Percentiles rank a stretch among this genome's conserved stretches.
phyloP scores from a whole-genome alignment of 106 monocot genomes.

The Iris macrosiphon region DNA sequence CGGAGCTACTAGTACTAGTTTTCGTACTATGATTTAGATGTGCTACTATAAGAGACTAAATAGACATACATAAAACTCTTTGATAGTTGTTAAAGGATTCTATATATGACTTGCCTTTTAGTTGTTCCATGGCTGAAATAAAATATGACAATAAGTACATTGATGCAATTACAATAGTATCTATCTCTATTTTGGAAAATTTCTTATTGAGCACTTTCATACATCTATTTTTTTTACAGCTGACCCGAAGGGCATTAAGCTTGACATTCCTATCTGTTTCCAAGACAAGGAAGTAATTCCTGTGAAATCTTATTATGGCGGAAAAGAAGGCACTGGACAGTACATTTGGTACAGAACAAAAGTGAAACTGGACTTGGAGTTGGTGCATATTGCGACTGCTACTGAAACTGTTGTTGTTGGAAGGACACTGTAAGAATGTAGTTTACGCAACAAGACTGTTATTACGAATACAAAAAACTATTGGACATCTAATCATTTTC shows the following conservation, averaged over 20 bases:
- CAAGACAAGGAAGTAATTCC: constrained; percentile 83
- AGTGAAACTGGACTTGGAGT: constrained; percentile 40
- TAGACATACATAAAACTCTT: too few relatives aligned
- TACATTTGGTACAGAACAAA: constrained; percentile 80
- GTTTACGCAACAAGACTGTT: neutral
- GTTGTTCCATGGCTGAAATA: too few relatives aligned
- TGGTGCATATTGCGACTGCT: constrained; percentile 18
- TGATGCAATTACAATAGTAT: neutral
- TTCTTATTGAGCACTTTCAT: neutral
- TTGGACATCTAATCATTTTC: neutral
- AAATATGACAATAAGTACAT: too few relatives aligned
- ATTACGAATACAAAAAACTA: neutral
- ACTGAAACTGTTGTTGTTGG: constrained; percentile 45
- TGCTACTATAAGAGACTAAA: too few relatives aligned
- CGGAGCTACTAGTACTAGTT: too few relatives aligned
- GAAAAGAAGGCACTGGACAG: constrained; percentile 66
- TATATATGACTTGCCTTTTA: too few relatives aligned
- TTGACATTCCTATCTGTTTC: constrained; percentile 59
- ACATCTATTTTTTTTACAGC: constrained; percentile 34
- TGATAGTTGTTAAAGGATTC: too few relatives aligned
- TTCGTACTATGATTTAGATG: too few relatives aligned
- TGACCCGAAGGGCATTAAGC: constrained; percentile 69
- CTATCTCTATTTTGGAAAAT: neutral
- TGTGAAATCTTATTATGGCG: constrained; percentile 83
- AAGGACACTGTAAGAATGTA: constrained; percentile 45